Evolutionary conservation across 805 yeast genomes (phyloP), one percentile per base, ranked within the genome.

Genomic region (Priceomyces carsonii): DNA sequence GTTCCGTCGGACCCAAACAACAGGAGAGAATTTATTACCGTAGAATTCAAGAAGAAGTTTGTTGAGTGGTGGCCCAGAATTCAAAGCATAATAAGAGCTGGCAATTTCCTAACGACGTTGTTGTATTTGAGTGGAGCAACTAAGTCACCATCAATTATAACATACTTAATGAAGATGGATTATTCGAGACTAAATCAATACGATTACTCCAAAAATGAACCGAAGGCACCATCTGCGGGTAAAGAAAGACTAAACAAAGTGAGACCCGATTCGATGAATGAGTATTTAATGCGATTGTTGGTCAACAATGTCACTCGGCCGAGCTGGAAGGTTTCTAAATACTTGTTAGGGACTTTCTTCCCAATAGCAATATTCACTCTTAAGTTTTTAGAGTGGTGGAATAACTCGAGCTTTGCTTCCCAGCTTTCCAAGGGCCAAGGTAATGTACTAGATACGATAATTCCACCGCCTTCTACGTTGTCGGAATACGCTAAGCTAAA

Each of bases 331-430:
- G 40, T 62, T 25, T 39, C 54, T 38, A 55, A 59, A 40, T 44
- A 59, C 13, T 38, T 62, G 45, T 36, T 74, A 45, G 72, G 77
- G 32, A 63, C 85, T 2, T 56, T 80, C 29, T 78, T 91, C 60
- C 96, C 96, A 0, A 71, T 83, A 0, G 86, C 95, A 2, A 82
- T 90, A 33, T 89, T 91, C 53, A 51, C 81, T 16, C 69, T 90
- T 41, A 87, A 88, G 60, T 86, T 90, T 48, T 68, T 88, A 22
- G 97, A 90, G 57, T 90, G 97, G 96, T 90, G 95, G 95, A 79
- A 80, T 42, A 75, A 85, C 17, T 79, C 89, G 10, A 87, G 84
- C 40, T 75, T 87, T 51, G 79, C 86, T 3, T 59, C 74, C 3
- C 75, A 77, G 51, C 51, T 83, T 40, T 70, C 77, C 16, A 75